Conservation (phyloP, 2,329 filamentous ascomycete species). For the Aspergillus sp. region DNA sequence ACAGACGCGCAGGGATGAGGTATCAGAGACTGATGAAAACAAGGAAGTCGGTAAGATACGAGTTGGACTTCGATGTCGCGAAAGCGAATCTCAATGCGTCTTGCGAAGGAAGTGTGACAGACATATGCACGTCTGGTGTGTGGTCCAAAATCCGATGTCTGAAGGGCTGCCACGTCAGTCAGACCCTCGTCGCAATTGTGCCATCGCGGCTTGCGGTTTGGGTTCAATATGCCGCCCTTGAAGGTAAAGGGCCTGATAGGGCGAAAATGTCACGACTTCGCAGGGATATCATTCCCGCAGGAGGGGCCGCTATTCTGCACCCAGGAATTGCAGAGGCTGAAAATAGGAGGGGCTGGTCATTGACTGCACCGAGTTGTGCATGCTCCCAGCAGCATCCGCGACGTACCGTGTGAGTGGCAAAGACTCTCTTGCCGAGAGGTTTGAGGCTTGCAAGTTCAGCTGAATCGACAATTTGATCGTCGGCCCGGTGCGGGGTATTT, state of each 20-base stretch:
- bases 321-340: constrained; percentile 9
- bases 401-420: constrained; percentile 2
- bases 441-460: constrained; percentile 16
- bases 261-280: constrained; percentile 2
- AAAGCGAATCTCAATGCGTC: constrained; percentile 10
- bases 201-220: constrained; percentile 11
- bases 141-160: constrained; percentile 12
- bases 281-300: constrained; percentile 7
- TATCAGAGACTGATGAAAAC: neutral
- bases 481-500: constrained; percentile 14
- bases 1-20: neutral
- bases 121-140: constrained; percentile 10
- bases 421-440: neutral
- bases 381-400: neutral
- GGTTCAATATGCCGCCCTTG: constrained; percentile 10
- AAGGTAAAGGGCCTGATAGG: constrained; percentile 15
- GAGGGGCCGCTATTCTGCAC: constrained; percentile 5
- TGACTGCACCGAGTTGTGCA: neutral
- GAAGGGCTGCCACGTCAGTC: constrained; percentile 35
- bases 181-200: constrained; percentile 11
- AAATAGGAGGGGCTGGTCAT: neutral
- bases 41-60: neutral
- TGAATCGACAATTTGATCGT: constrained; percentile 15
- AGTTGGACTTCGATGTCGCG: constrained; percentile 2
- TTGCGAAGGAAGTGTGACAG: constrained; percentile 11